Conservation (phyloP, 2,329 filamentous ascomycete species). For the Monilinia fructicola region DNA sequence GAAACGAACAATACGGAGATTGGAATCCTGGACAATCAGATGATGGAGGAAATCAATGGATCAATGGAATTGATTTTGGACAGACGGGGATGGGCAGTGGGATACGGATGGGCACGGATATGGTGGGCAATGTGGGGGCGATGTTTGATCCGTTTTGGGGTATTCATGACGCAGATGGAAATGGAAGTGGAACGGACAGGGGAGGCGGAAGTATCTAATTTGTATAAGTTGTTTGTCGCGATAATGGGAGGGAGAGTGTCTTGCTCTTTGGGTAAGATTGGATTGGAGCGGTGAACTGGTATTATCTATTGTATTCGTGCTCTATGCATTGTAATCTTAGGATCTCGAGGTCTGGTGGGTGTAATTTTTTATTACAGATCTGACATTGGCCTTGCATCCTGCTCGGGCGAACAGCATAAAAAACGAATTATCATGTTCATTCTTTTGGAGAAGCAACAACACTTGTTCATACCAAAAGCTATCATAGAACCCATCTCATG, state of each 20-base stretch:
- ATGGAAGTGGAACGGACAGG: neutral
- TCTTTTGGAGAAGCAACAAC: no score
- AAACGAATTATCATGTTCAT: no score
- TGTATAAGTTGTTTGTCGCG: neutral
- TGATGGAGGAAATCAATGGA: conserved; percentile 7
- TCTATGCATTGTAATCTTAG: neutral
- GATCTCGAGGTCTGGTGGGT: no score
- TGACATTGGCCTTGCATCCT: no score
- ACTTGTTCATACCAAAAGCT: no score
- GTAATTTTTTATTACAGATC: no score
- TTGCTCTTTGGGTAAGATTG: neutral
- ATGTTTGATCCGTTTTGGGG: conserved; percentile 18
- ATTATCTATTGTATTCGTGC: neutral
- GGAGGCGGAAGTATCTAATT: neutral
- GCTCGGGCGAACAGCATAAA: no score
- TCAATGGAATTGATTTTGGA: neutral
- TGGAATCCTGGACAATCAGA: conserved; percentile 8
- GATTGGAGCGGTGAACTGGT: neutral
- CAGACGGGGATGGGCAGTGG: neutral
- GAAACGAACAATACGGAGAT: conserved; percentile 12
- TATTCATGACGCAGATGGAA: neutral
- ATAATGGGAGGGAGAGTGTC: neutral
- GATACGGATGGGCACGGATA: neutral
- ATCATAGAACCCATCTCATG: no score
- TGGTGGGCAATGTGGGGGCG: conserved; percentile 2